Evolutionary conservation across 768 basidiomycete genomes (phyloP), one percentile per base, ranked within the genome.

Genomic region (Tulasnella sp.): DNA sequence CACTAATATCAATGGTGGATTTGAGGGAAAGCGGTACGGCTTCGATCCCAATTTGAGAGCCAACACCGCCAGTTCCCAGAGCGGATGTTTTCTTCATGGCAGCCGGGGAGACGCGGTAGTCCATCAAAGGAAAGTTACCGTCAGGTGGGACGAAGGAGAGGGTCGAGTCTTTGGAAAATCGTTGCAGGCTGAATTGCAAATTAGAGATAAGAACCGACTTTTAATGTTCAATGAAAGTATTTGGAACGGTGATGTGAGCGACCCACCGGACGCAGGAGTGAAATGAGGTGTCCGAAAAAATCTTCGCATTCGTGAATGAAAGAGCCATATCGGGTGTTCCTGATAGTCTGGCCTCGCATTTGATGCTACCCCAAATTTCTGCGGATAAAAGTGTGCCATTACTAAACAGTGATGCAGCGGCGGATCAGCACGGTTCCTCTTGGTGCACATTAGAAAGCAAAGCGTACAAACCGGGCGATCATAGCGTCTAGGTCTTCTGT

Each of bases 131-230:
- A 71, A 96, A 97, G 53, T 79, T 79, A 2, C 93, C 92, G 65
- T 97, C 93, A 3, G 93, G 93, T 4, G 93, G 93, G 21, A 97
- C 80, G 68, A 97, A 97, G 1, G 93, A 94, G 43, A 97, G 17
- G n/a, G 42, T 5, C 21, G 72, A 1, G 76, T 71, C 65, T 80
- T 84, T 66, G 88, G 83, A 41, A 82, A 90, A 96, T 58, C 83
- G 82, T 66, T 80, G 83, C 24, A 93, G 73, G 38, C 92, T 93
- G 64, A 15, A 57, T 25, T 61, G 34, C 63, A 56, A 46, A n/a
- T n/a, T n/a, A n/a, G n/a, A n/a, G n/a, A n/a, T n/a, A n/a, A n/a
- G n/a, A n/a, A n/a, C n/a, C n/a, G n/a, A n/a, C n/a, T n/a, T n/a
- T n/a, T 38, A 38, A 29, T 19, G 25, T 19, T 22, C 22, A 49